Conservation (phyloP, 257 asterid genomes). For the Leonotis leonurus region DNA sequence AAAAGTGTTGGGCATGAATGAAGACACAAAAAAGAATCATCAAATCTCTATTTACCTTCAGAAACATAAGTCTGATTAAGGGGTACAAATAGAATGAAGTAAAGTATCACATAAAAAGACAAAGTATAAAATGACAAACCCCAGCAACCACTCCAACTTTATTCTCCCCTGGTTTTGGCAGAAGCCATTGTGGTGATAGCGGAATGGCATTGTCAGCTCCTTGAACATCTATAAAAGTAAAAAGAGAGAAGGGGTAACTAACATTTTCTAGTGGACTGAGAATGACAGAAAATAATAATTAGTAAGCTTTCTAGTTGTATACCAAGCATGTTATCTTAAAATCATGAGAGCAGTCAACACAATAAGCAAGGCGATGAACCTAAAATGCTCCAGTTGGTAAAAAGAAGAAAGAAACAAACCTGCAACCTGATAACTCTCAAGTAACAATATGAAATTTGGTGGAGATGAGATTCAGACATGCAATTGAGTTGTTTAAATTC, state of each 20-base stretch:
- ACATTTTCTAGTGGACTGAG: background rate
- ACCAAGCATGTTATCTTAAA: background rate
- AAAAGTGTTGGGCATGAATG: background rate
- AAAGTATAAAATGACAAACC: slow-evolving; percentile 43
- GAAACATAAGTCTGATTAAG: background rate
- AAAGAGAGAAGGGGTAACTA: background rate
- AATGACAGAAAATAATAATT: background rate
- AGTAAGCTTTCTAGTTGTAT: background rate
- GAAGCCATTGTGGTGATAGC: slow-evolving; percentile 98
- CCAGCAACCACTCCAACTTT: slow-evolving; percentile 54
- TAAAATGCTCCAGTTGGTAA: background rate
- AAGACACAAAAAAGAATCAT: background rate
- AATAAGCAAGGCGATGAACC: background rate
- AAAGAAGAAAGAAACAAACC: background rate
- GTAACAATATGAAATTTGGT: background rate
- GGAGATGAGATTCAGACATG: background rate
- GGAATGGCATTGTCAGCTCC: slow-evolving; percentile 70
- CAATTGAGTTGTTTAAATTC: background rate
- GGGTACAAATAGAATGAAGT: background rate
- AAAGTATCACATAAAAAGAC: slow-evolving; percentile 5
- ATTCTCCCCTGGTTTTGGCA: slow-evolving; percentile 72
- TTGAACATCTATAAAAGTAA: slow-evolving; percentile 50
- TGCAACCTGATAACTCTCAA: background rate
- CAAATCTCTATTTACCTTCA: background rate
- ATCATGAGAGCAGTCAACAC: background rate